phyloP scores from a whole-genome alignment of 2,329 filamentous ascomycete genomes.

The Fusarium udum region DNA sequence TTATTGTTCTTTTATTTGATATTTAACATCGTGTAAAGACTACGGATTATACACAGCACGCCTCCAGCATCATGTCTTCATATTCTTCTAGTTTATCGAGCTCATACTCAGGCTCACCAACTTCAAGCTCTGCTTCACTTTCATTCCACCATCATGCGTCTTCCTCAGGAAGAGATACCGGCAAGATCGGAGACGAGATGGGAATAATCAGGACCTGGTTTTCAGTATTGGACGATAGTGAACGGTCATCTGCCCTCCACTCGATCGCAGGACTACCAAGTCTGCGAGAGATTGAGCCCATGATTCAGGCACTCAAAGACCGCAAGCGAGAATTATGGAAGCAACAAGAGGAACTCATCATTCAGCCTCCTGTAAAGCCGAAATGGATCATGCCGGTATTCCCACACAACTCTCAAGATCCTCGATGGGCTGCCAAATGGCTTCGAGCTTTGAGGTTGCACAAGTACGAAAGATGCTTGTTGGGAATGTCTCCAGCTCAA shows the following conservation, averaged over 20 bases:
- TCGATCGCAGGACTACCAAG: conserved; percentile 40
- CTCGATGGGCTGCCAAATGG: conserved; percentile 41
- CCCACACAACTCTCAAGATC: conserved; percentile 36
- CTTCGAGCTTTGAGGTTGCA: conserved; percentile 40
- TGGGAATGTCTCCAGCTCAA: conserved; percentile 37
- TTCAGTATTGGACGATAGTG: conserved; percentile 36
- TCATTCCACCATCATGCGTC: conserved; percentile 6
- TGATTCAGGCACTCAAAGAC: conserved; percentile 41
- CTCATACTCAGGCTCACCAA: conserved; percentile 32
- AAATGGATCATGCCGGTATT: conserved; percentile 42
- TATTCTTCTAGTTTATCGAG: conserved; percentile 32
- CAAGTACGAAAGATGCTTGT: conserved; percentile 39
- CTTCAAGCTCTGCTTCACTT: conserved; percentile 38
- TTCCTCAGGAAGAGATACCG: conserved; percentile 13
- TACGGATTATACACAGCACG: neutral
- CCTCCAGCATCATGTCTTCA: conserved; percentile 33
- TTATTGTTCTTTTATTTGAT: neutral
- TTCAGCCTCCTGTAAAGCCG: conserved; percentile 35
- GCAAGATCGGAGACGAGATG: conserved; percentile 33
- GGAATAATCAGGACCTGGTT: conserved; percentile 42
- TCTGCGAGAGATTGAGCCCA: conserved; percentile 40
- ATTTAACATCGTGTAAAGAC: neutral
- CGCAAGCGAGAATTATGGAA: conserved; percentile 40
- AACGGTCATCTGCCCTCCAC: conserved; percentile 31
- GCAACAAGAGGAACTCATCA: conserved; percentile 38